Percentiles rank a stretch among this genome's conserved stretches.
Evolutionary conservation across 108 stramenopile genomes (phyloP).

Genomic region (Nitzschia inconspicua): DNA sequence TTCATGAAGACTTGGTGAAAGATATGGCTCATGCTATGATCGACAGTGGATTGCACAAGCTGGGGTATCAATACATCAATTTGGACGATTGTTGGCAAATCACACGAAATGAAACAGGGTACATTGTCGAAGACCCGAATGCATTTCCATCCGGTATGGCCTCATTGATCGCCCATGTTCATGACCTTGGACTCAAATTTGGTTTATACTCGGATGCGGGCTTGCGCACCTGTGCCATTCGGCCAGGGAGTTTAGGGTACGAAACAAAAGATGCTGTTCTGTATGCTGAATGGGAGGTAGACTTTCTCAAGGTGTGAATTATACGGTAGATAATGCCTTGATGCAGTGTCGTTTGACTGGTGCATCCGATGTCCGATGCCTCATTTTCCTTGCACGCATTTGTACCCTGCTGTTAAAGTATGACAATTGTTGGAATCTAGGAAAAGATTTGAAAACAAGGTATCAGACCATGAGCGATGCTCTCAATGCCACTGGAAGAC

Average conservation of each 20-base stretch:
- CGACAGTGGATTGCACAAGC: conserved; percentile 8
- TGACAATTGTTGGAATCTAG: conserved; percentile 46
- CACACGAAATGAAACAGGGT: conserved; percentile 22
- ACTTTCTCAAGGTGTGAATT: no score
- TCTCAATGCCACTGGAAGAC: conserved; percentile 30
- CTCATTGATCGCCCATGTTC: conserved; percentile 40
- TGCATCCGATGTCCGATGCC: no score
- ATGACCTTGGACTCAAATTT: conserved; percentile 40
- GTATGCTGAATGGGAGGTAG: conserved; percentile 46
- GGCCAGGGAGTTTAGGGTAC: conserved; percentile 43
- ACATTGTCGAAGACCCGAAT: conserved; percentile 24
- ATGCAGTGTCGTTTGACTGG: no score
- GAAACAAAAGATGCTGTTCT: conserved; percentile 46
- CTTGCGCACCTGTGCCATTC: conserved; percentile 40
- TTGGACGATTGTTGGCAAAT: conserved; percentile 66
- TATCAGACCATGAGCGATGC: conserved; percentile 43
- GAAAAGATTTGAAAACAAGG: background rate
- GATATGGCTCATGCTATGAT: conserved; percentile 19
- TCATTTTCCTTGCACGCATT: no score
- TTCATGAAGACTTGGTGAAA: conserved; percentile 25
- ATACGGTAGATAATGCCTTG: no score
- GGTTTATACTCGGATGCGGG: conserved; percentile 60
- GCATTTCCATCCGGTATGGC: conserved; percentile 52
- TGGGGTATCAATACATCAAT: conserved; percentile 58
- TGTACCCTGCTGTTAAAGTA: no score